Conservation (phyloP, 1,284 basidiomycete species). For the Malassezia nana region DNA sequence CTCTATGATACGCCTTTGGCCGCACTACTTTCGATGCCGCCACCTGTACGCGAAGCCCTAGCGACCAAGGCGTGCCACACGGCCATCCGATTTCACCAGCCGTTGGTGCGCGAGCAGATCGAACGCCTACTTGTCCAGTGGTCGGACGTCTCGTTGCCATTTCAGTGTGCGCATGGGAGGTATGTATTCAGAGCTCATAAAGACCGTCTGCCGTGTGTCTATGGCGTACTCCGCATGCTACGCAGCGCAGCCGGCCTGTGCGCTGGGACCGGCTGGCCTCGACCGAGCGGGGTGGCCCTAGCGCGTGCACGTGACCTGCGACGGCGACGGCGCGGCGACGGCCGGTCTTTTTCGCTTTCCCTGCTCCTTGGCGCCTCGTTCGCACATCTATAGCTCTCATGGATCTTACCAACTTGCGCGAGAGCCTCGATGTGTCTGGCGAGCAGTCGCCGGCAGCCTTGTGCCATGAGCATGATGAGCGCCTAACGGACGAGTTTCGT, state of each 20-base stretch:
- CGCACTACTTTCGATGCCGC: not conserved
- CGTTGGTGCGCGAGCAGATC: slow-evolving; percentile 61
- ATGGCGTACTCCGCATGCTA: not conserved
- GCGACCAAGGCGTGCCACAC: slow-evolving; percentile 8
- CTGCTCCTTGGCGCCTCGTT: not conserved
- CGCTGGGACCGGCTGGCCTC: not conserved
- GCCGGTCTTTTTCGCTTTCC: slow-evolving; percentile 51
- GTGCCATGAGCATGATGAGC: slow-evolving; percentile 9
- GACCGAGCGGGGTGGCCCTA: not conserved
- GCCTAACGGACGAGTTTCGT: slow-evolving; percentile 14
- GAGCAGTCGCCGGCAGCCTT: not conserved
- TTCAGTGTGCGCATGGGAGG: slow-evolving; percentile 82
- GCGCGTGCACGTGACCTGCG: not conserved
- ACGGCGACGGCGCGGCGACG: not conserved
- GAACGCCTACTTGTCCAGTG: slow-evolving; percentile 60
- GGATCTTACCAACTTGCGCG: slow-evolving; percentile 17
- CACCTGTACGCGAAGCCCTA: not conserved
- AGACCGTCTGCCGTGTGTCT: slow-evolving; percentile 6
- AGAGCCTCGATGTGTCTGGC: slow-evolving; percentile 11
- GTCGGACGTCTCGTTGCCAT: slow-evolving; percentile 65
- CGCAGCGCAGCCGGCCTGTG: not conserved
- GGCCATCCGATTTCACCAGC: slow-evolving; percentile 56
- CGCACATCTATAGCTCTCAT: no score
- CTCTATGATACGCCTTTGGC: not conserved
- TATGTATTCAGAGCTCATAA: slow-evolving; percentile 9